Base-by-base conservation (phyloP, 2,329 filamentous ascomycete species). In the Tolypocladium guangdongense region DNA sequence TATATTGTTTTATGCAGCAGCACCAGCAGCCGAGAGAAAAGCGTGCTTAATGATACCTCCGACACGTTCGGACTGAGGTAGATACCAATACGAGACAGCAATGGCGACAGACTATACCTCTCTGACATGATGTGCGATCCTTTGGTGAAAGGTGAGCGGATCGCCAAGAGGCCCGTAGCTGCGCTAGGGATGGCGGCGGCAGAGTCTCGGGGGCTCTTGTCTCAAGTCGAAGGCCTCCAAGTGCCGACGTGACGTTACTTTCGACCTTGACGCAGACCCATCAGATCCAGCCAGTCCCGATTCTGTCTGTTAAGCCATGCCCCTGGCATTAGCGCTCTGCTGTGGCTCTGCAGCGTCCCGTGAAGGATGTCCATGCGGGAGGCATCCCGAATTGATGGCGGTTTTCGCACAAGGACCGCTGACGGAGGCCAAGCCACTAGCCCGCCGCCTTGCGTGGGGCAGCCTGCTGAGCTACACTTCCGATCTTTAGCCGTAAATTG, bases 1-100 rank as follows among this genome's bases (percentile, higher is more conserved):
- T 35, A 32, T 20, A 6, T 24, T 22, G 24, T 24, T n/a, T 12
- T 36, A 52, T 52, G 32, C 24, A 50, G 36, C 35, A 12, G 43
- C 27, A 33, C 43, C 14, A 49, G 33, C 27, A 51, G 24, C 38
- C 8, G 12, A 14, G 45, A 37, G 43, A 60, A 62, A 59, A 58
- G 56, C 56, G 61, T 60, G 60, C 52, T 61, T 60, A 62, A 64
- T 61, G 51, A 62, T 27, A 14, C 30, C 27, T 52, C 45, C 35
- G 52, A 32, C 10, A 35, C 36, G 43, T 37, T 54, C 43, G 36
- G 36, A 14, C 30, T 3, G 52, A 49, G 27, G 43, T 49, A 52
- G 47, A 51, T 38, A 56, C 47, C 38, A 52, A 54, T 52, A 50
- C 50, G 33, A 50, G 36, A 35, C 49, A 50, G 38, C 51, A 49